Percentiles rank a stretch among this genome's conserved stretches.
phyloP scores from a whole-genome alignment of 805 yeast genomes.

The Saccharomycopsis olivae region DNA sequence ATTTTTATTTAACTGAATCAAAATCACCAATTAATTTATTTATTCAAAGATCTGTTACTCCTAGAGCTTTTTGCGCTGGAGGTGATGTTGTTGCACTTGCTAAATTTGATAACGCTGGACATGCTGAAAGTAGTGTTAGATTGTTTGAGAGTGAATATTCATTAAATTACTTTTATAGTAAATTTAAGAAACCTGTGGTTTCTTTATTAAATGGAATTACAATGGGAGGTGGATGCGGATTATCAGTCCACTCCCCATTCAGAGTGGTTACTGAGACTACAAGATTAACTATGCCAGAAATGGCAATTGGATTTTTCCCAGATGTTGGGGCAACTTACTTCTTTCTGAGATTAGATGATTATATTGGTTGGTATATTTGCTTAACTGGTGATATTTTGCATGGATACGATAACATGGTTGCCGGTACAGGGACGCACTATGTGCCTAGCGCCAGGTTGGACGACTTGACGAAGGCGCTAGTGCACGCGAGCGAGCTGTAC shows the following conservation, averaged over 20 bases:
- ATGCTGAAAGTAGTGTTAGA: slow-evolving; percentile 24
- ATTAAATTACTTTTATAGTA: slow-evolving; percentile 52
- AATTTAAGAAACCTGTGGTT: slow-evolving; percentile 68
- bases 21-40: slow-evolving; percentile 22
- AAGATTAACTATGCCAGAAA: slow-evolving; percentile 94
- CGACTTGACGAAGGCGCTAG: slow-evolving; percentile 51
- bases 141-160: slow-evolving; percentile 17
- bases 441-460: slow-evolving; percentile 54
- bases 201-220: slow-evolving; percentile 83
- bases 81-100: slow-evolving; percentile 74
- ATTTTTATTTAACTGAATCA: slow-evolving; percentile 22
- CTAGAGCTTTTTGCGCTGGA: slow-evolving; percentile 67
- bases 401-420: slow-evolving; percentile 72
- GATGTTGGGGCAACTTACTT: slow-evolving; percentile 94
- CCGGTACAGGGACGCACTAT: slow-evolving; percentile 87
- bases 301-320: slow-evolving; percentile 92
- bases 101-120: slow-evolving; percentile 33
- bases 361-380: slow-evolving; percentile 77
- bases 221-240: slow-evolving; percentile 97
- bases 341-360: slow-evolving; percentile 70
- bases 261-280: slow-evolving; percentile 86
- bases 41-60: slow-evolving; percentile 10
- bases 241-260: slow-evolving; percentile 83
- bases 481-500: slow-evolving; percentile 36
- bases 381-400: slow-evolving; percentile 71